Base-by-base conservation (phyloP, 306 rosid species). In the Coriaria nepalensis region DNA sequence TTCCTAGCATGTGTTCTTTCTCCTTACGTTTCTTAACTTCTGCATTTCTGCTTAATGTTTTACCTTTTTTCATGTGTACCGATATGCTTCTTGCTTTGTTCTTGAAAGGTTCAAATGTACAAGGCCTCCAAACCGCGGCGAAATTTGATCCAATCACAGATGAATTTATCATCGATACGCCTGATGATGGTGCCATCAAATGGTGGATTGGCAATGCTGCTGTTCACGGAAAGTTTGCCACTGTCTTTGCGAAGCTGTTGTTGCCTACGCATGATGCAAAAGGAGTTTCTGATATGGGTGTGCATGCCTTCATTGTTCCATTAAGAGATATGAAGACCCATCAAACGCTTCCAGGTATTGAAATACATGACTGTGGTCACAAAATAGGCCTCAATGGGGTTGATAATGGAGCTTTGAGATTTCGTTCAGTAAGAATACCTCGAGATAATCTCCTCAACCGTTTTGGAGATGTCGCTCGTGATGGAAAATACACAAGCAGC, bases 171-270 rank as follows among this genome's bases (percentile, higher is more conserved):
- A 73, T 90, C 45, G 59, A 90, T 61, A 90, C 98, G 7, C 98
- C 95, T 29, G 79, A 79, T 59, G 94, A 90, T 59, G 98, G 98
- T 55, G 95, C 98, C 60, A 84, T 90, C 67, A 90, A 84, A 73
- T 90, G 98, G 98, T 90, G 98, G 98, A 90, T 90, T 58, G 98
- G 98, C 12, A 90, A 90, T 67, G 98, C 98, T 44, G 98, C 98
- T 4, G 94, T 84, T 65, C 98, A 90, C 45, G 98, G 98, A 44
- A 90, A 90, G 68, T 79, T 90, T 68, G 94, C 98, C 47, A 59
- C 87, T 37, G 95, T 90, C 60, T 90, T 90, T 48, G 95, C 98
- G 8, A 77, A 79, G 74, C 63, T 90, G 62, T 43, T 75, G 59
- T 61, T 90, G 65, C 98, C 92, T 10, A 65, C 75, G 46, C 74